Evolutionary conservation across 1,284 basidiomycete species (phyloP).

Genomic region (Golubevia sp.): DNA sequence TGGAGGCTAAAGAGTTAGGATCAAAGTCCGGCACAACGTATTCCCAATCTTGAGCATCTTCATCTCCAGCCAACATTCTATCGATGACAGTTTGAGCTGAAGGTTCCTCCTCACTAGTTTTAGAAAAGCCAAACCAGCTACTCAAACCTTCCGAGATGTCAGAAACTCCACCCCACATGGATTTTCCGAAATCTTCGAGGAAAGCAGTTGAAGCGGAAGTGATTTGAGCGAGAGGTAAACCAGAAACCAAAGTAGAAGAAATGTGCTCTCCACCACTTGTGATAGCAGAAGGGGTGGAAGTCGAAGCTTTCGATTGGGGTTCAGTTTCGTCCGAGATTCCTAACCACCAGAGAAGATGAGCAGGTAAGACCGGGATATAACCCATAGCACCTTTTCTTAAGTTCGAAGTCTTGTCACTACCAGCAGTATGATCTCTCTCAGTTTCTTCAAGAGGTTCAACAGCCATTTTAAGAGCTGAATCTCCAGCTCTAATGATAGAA

Average conservation of each 20-base stretch:
- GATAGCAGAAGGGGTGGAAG: neutral
- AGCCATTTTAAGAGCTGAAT: neutral
- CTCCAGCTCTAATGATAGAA: constrained; percentile 16
- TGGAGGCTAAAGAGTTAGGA: constrained; percentile 19
- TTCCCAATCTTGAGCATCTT: constrained; percentile 37
- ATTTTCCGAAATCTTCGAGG: neutral
- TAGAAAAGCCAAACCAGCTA: constrained; percentile 10
- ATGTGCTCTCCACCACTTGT: neutral
- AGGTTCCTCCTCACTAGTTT: constrained; percentile 7
- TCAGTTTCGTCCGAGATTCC: constrained; percentile 10
- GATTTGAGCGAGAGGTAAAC: neutral
- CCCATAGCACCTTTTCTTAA: constrained; percentile 6
- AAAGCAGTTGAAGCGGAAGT: neutral
- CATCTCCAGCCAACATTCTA: constrained; percentile 3
- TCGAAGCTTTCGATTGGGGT: too few species aligned
- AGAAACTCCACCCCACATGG: constrained; percentile 1
- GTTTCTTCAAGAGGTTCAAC: neutral
- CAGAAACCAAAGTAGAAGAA: constrained; percentile 1
- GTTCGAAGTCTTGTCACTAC: constrained; percentile 6
- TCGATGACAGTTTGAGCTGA: neutral
- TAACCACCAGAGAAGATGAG: constrained; percentile 27
- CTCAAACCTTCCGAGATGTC: constrained; percentile 13
- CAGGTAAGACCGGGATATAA: constrained; percentile 34
- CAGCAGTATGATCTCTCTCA: neutral
- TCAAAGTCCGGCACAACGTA: constrained; percentile 36